Conservation (phyloP, 2,329 filamentous ascomycete species). For the Sporothrix protearum region DNA sequence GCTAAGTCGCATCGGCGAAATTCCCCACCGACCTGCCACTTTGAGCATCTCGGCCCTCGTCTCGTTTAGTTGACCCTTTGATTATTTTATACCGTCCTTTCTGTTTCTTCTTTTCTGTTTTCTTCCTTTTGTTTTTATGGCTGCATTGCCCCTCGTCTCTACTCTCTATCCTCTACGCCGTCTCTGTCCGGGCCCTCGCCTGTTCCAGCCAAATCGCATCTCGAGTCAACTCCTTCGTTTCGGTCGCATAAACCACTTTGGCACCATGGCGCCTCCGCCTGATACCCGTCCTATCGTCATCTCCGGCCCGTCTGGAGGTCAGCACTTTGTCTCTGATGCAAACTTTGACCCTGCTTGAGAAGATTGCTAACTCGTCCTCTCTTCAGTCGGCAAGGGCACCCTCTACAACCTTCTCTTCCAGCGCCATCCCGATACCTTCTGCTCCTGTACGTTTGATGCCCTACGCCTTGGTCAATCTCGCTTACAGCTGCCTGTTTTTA, state of each 20-base stretch:
- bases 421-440: conserved; percentile 28
- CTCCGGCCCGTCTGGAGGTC: conserved; percentile 68
- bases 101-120: not conserved
- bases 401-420: conserved; percentile 69
- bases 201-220: not conserved
- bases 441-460: conserved; percentile 27
- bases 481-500: not conserved
- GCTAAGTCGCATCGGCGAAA: conserved; percentile 4
- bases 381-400: conserved; percentile 69
- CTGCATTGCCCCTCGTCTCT: not conserved
- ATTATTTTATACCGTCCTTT: not conserved
- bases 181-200: not conserved
- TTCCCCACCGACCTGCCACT: not conserved
- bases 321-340: not conserved
- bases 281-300: conserved; percentile 68
- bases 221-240: not conserved
- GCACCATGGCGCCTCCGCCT: conserved; percentile 36
- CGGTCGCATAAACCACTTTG: not conserved
- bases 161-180: not conserved
- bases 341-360: no score
- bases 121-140: not conserved
- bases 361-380: not conserved
- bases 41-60: not conserved
- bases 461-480: not conserved
- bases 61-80: not conserved